Percentiles rank a stretch among this genome's conserved stretches.
Evolutionary conservation across 2,329 filamentous ascomycete genomes (phyloP).

Genomic region (Colletotrichum sp.): DNA sequence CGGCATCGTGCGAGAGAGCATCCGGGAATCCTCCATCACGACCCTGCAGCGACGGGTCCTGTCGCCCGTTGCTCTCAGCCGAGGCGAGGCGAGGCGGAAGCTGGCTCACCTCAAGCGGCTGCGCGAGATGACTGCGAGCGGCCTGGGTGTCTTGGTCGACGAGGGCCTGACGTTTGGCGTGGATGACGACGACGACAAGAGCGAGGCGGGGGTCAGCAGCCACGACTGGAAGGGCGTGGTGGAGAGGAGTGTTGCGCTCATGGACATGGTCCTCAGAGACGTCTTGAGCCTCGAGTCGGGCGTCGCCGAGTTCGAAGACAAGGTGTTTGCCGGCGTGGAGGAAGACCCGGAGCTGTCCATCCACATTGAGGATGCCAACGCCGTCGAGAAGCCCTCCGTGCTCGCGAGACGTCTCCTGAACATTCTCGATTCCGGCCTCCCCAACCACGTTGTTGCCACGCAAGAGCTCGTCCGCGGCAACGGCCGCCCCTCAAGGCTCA

Average conservation of each 20-base stretch:
- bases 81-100: slow-evolving; percentile 77
- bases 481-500: slow-evolving; percentile 74
- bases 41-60: slow-evolving; percentile 75
- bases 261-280: slow-evolving; percentile 83
- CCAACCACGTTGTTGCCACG: slow-evolving; percentile 66
- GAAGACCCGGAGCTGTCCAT: slow-evolving; percentile 63
- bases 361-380: slow-evolving; percentile 50
- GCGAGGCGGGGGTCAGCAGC: slow-evolving; percentile 55
- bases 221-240: slow-evolving; percentile 73
- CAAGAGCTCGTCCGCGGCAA: slow-evolving; percentile 62
- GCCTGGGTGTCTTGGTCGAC: slow-evolving; percentile 84
- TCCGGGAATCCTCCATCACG: slow-evolving; percentile 72
- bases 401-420: slow-evolving; percentile 70
- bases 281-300: slow-evolving; percentile 67
- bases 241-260: slow-evolving; percentile 79
- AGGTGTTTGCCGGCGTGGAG: slow-evolving; percentile 66
- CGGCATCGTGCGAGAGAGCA: slow-evolving; percentile 74
- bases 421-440: slow-evolving; percentile 72
- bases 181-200: slow-evolving; percentile 54
- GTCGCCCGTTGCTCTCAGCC: slow-evolving; percentile 77
- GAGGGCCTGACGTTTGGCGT: slow-evolving; percentile 76
- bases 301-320: slow-evolving; percentile 69
- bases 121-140: slow-evolving; percentile 81
- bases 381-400: slow-evolving; percentile 55
- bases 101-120: slow-evolving; percentile 73